These are phyloP conservation scores for Podospora fimiseda DNA, from an alignment of 495 filamentous ascomycete species.

Conservation along the genomic window DNA sequence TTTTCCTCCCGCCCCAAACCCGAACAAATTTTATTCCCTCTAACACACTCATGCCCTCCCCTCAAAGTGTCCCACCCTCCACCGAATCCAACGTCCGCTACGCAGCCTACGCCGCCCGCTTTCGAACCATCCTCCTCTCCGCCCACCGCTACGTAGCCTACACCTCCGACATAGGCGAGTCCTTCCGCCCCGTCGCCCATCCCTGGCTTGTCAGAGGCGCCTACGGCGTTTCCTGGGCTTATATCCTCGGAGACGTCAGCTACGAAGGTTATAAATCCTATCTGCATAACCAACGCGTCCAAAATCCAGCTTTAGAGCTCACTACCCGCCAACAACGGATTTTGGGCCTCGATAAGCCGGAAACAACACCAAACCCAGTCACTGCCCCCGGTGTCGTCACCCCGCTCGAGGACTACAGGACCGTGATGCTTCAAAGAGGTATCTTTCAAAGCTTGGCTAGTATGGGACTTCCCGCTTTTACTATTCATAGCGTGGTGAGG, in stretches of 20 bases:
- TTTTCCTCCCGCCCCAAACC: background rate
- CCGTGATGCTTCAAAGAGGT: slow-evolving; percentile 83
- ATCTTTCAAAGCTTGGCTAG: slow-evolving; percentile 85
- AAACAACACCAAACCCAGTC: slow-evolving; percentile 1
- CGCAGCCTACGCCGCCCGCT: slow-evolving; percentile 80
- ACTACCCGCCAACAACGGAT: slow-evolving; percentile 33
- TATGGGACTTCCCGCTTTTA: slow-evolving; percentile 94
- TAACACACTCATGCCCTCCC: slow-evolving; percentile 14
- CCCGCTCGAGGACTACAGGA: slow-evolving; percentile 80
- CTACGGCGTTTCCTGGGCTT: slow-evolving; percentile 89
- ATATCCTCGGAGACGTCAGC: slow-evolving; percentile 81
- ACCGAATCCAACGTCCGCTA: slow-evolving; percentile 84
- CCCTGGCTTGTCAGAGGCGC: slow-evolving; percentile 72
- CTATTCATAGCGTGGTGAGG: slow-evolving; percentile 84
- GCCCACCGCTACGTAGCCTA: slow-evolving; percentile 97
- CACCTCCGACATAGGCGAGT: slow-evolving; percentile 94
- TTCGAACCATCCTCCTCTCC: slow-evolving; percentile 81
- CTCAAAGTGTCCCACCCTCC: slow-evolving; percentile 62
- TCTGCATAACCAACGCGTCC: slow-evolving; percentile 61
- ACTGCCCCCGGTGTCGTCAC: slow-evolving; percentile 51
- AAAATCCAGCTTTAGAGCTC: slow-evolving; percentile 44
- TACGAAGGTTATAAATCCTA: slow-evolving; percentile 97
- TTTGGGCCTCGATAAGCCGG: slow-evolving; percentile 24
- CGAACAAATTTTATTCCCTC: background rate
- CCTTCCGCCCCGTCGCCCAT: slow-evolving; percentile 88